Conservation (phyloP, 139 green algal genomes). For the Chlamydomonas incerta region DNA sequence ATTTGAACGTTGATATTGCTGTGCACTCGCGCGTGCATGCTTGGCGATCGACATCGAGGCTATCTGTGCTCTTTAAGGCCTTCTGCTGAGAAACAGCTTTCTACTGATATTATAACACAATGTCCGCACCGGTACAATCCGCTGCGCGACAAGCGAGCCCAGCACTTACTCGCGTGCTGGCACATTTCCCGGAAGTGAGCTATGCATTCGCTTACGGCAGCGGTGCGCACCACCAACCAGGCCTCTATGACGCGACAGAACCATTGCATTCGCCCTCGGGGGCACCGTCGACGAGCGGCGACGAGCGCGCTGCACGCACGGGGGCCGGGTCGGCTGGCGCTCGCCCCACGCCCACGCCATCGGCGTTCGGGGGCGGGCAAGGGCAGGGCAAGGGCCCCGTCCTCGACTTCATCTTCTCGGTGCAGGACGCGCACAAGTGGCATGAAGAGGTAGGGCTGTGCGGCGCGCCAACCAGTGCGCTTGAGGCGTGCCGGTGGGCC, state of each 20-base stretch:
- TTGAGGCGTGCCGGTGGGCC: too few relatives aligned
- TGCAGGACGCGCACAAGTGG: slow-evolving; percentile 77
- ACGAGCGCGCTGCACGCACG: too few relatives aligned
- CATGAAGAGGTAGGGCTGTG: slow-evolving; percentile 67
- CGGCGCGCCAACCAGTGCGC: too few relatives aligned
- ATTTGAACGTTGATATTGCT: too few relatives aligned
- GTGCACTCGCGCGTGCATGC: too few relatives aligned
- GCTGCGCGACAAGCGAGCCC: background rate
- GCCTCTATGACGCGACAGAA: slow-evolving; percentile 63
- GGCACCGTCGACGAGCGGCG: background rate
- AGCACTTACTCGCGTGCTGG: background rate
- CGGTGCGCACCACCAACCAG: slow-evolving; percentile 85
- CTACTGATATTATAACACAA: background rate
- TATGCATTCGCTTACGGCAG: slow-evolving; percentile 92
- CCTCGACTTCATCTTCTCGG: slow-evolving; percentile 89
- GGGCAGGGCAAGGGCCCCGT: slow-evolving; percentile 57
- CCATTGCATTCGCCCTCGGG: background rate
- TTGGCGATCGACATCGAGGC: too few relatives aligned
- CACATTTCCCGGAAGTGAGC: slow-evolving; percentile 74
- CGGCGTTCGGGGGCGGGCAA: too few relatives aligned
- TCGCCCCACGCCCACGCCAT: too few relatives aligned
- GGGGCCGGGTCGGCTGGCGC: too few relatives aligned
- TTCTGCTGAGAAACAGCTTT: background rate
- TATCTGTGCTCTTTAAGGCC: too few relatives aligned
- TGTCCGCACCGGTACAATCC: background rate